Conservation (phyloP, 1,284 basidiomycete species). For the Apiotrichum brassicae region DNA sequence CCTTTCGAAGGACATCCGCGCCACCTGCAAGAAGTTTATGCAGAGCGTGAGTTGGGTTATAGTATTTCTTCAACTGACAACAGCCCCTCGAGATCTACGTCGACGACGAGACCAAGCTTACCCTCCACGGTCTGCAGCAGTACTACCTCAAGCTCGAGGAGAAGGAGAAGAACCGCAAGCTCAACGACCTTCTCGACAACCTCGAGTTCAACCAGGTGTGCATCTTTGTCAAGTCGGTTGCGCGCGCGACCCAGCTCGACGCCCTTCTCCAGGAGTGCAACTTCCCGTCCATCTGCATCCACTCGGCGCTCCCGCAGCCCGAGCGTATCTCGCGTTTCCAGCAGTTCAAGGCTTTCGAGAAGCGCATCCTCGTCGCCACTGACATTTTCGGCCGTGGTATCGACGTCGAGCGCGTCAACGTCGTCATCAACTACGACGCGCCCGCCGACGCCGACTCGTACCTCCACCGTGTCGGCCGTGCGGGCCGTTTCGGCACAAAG, state of each 20-base stretch:
- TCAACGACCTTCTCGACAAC: constrained; percentile 92
- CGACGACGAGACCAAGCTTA: constrained; percentile 98
- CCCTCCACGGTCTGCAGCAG: constrained; percentile 96
- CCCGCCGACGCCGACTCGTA: constrained; percentile 97
- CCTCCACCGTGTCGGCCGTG: constrained; percentile 97
- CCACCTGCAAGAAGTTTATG: constrained; percentile 99
- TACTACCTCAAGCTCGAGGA: constrained; percentile 98
- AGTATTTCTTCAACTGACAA: not conserved
- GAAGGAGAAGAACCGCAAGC: constrained; percentile 90
- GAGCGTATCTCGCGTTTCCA: constrained; percentile 98
- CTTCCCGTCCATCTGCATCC: constrained; percentile 97
- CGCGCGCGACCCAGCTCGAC: constrained; percentile 92
- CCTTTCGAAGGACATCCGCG: constrained; percentile 90
- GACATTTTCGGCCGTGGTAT: constrained; percentile 97
- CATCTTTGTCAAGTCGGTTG: constrained; percentile 98
- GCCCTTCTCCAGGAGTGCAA: constrained; percentile 94
- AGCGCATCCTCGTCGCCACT: constrained; percentile 95
- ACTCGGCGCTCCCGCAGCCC: constrained; percentile 88
- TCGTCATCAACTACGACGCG: constrained; percentile 92
- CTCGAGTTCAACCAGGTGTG: constrained; percentile 99
- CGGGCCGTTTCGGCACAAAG: constrained; percentile 98
- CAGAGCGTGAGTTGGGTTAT: constrained; percentile 65
- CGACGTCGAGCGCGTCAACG: constrained; percentile 96
- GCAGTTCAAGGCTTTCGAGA: constrained; percentile 99
- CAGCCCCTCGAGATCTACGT: constrained; percentile 99